Evolutionary conservation across 257 asterid genomes (phyloP).

Genomic region (Echium plantagineum): DNA sequence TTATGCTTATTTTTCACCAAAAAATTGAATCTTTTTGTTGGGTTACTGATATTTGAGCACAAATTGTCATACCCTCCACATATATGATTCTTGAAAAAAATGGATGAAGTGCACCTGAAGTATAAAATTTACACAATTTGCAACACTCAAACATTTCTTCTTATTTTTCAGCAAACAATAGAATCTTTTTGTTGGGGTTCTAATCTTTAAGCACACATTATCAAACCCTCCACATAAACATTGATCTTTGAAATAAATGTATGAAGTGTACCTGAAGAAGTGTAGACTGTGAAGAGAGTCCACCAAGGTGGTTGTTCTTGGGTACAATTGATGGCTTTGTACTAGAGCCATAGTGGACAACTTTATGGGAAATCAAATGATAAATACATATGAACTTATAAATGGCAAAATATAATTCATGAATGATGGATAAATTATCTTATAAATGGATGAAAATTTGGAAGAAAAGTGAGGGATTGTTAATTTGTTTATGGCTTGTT

Average conservation of each 20-base stretch:
- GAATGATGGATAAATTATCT: too few relatives aligned
- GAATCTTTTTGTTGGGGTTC: too few relatives aligned
- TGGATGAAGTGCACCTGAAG: slow-evolving; percentile 35
- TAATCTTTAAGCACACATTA: slow-evolving; percentile 19
- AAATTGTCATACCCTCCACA: too few relatives aligned
- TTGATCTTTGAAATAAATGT: slow-evolving; percentile 27
- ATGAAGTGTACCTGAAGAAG: slow-evolving; percentile 36
- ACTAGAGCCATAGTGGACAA: slow-evolving; percentile 36
- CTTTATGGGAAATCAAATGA: neutral
- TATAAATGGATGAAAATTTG: too few relatives aligned
- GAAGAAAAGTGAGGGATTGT: too few relatives aligned
- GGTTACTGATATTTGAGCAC: slow-evolving; percentile 9
- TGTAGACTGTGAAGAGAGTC: slow-evolving; percentile 39
- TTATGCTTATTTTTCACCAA: slow-evolving; percentile 19
- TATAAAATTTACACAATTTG: slow-evolving; percentile 14
- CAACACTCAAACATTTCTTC: slow-evolving; percentile 14
- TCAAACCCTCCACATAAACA: slow-evolving; percentile 15
- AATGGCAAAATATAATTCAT: too few relatives aligned
- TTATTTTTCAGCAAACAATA: too few relatives aligned
- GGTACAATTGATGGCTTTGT: slow-evolving; percentile 43
- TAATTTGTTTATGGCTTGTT: too few relatives aligned
- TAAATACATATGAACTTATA: neutral
- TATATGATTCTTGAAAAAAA: slow-evolving; percentile 28
- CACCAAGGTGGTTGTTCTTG: slow-evolving; percentile 30
- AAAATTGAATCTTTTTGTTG: slow-evolving; percentile 28